Base-by-base conservation (phyloP, 306 rosid genomes). In the Rosa persica region DNA sequence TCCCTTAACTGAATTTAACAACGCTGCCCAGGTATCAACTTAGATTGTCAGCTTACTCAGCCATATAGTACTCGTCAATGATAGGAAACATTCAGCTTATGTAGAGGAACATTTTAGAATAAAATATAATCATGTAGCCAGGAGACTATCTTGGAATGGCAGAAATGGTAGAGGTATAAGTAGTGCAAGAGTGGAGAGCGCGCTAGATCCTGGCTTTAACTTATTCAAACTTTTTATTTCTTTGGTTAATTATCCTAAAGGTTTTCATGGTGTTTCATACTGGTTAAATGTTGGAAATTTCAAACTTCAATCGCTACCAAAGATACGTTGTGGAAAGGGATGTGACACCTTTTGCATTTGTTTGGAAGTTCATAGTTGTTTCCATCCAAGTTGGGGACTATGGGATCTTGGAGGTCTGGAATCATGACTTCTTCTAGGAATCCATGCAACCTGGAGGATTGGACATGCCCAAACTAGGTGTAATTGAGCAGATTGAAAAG, bases 371-470 rank as follows among this genome's bases (percentile, higher is more conserved):
- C 52, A 68, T 43, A 70, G 36, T 30, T 30, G 15, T 47, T 23
- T 70, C 9, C 38, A 12, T 34, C 10, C 49, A 34, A 66, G 49
- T 67, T 52, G 30, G 43, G 54, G 25, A 60, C 23, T 22, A 8
- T 55, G 54, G 42, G 49, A 74, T 27, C 42, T 13, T 82, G 65
- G 84, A 92, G 98, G 98, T 90, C 74, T 94, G 98, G 97, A 94
- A 92, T 85, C 97, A 94, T 75, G 96, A 89, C 83, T 92, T 94
- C 84, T 92, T 94, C 76, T 94, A 97, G 98, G 97, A 94, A 80
- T 90, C 96, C 89, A 89, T 94, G 93, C 93, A 89, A 85, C 98
- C 96, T 48, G 94, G 94, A 81, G 98, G 98, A 16, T 97, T 96
- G 74, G 85, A 83, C 81, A 79, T 79, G 80, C 97, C 97, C 44